Conservation (phyloP, 2,329 filamentous ascomycete genomes). For the Neonectria faginata region DNA sequence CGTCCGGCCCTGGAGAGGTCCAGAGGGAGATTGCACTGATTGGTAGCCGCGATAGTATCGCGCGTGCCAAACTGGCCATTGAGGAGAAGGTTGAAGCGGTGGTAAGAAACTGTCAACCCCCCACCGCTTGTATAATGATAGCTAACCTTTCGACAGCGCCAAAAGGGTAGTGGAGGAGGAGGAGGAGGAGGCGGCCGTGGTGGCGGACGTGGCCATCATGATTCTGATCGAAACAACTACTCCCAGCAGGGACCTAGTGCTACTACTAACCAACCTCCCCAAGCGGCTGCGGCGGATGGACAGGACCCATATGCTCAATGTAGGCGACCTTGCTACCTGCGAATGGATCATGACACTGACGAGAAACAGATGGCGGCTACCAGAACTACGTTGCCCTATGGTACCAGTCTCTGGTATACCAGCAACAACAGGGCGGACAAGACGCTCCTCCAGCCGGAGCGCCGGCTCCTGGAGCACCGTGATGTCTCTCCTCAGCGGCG, state of each 20-base stretch:
- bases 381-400: slow-evolving; percentile 83
- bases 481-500: slow-evolving; percentile 43
- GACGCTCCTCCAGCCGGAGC: slow-evolving; percentile 51
- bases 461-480: slow-evolving; percentile 53
- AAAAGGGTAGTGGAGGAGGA: slow-evolving; percentile 64
- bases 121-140: not conserved
- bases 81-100: slow-evolving; percentile 93
- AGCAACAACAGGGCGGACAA: slow-evolving; percentile 56
- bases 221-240: slow-evolving; percentile 67
- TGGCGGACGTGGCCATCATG: slow-evolving; percentile 60
- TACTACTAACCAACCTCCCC: slow-evolving; percentile 57
- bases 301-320: slow-evolving; percentile 81
- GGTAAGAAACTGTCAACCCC: slow-evolving; percentile 62
- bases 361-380: slow-evolving; percentile 77
- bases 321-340: slow-evolving; percentile 55
- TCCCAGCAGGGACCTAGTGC: slow-evolving; percentile 59
- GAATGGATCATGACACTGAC: slow-evolving; percentile 2
- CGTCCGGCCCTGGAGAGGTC: slow-evolving; percentile 79
- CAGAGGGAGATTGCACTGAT: slow-evolving; percentile 90
- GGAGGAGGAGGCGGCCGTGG: slow-evolving; percentile 56
- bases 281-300: slow-evolving; percentile 61
- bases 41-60: slow-evolving; percentile 81
- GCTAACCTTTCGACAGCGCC: slow-evolving; percentile 57
- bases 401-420: slow-evolving; percentile 75
- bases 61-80: slow-evolving; percentile 84